These are phyloP conservation scores for Neurospora sp. DNA, from an alignment of 495 filamentous ascomycete genomes.

Conservation along the genomic window DNA sequence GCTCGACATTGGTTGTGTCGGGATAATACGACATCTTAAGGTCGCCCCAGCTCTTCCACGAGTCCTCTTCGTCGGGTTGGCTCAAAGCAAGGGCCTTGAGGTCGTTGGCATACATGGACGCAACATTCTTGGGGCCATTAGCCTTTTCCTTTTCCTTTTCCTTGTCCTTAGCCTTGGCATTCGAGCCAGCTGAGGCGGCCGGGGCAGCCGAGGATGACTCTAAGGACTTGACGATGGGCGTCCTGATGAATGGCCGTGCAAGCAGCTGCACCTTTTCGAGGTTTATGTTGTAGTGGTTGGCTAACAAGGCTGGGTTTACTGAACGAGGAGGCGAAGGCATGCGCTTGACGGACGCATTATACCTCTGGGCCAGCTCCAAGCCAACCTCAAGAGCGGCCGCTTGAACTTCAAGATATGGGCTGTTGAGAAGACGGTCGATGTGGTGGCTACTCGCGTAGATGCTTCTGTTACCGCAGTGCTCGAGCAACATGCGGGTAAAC, in stretches of 20 bases:
- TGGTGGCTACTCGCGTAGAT: conserved; percentile 86
- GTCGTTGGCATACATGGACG: conserved; percentile 64
- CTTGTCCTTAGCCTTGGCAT: background rate
- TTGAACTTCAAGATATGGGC: conserved; percentile 68
- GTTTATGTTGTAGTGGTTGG: conserved; percentile 89
- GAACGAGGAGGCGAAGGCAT: conserved; percentile 43
- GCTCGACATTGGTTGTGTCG: conserved; percentile 10
- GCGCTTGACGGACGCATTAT: conserved; percentile 76
- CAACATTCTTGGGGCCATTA: conserved; percentile 26
- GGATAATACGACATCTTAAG: conserved; percentile 39
- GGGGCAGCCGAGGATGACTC: background rate
- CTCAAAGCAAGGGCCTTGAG: conserved; percentile 55
- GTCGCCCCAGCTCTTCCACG: conserved; percentile 41
- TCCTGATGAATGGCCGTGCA: conserved; percentile 71
- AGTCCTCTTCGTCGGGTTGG: conserved; percentile 27
- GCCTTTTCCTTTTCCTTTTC: conserved; percentile 52
- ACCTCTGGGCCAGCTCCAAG: conserved; percentile 79
- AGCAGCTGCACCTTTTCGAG: conserved; percentile 78
- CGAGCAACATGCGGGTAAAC: conserved; percentile 77
- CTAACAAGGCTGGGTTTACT: conserved; percentile 61
- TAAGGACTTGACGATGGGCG: conserved; percentile 28
- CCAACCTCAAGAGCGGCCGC: conserved; percentile 63
- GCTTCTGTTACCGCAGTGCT: conserved; percentile 95
- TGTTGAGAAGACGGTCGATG: conserved; percentile 77
- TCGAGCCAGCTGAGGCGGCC: conserved; percentile 21